phyloP scores from a whole-genome alignment of 495 filamentous ascomycete species.

The Penicillium robsamsonii region DNA sequence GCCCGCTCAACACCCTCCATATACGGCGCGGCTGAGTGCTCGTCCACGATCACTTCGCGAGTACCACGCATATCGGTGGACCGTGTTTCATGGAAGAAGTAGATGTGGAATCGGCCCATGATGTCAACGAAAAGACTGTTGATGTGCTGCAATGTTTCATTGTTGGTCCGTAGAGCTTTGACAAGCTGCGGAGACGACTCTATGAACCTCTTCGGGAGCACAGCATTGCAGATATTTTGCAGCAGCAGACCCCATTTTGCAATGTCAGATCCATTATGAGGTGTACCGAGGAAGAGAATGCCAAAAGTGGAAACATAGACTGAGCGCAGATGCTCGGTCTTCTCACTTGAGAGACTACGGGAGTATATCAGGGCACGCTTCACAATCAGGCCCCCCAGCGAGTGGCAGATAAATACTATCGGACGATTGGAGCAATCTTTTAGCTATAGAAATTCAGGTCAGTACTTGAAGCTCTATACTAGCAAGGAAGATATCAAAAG shows the following conservation, averaged over 20 bases:
- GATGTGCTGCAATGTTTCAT: slow-evolving; percentile 78
- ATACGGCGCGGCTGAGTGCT: slow-evolving; percentile 71
- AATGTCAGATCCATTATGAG: slow-evolving; percentile 73
- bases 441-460: slow-evolving; percentile 37
- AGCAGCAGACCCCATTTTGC: slow-evolving; percentile 75
- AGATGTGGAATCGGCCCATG: slow-evolving; percentile 68
- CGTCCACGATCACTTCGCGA: slow-evolving; percentile 65
- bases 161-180: slow-evolving; percentile 70
- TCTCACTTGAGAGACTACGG: slow-evolving; percentile 58
- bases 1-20: slow-evolving; percentile 71
- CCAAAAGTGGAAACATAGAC: slow-evolving; percentile 83
- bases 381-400: slow-evolving; percentile 76
- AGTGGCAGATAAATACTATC: slow-evolving; percentile 85
- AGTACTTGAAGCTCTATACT: background rate
- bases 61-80: slow-evolving; percentile 64
- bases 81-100: slow-evolving; percentile 68
- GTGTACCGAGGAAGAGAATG: slow-evolving; percentile 85
- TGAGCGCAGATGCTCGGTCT: slow-evolving; percentile 71
- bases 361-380: slow-evolving; percentile 71
- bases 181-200: slow-evolving; percentile 69
- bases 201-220: slow-evolving; percentile 68
- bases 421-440: slow-evolving; percentile 57
- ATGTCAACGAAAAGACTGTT: slow-evolving; percentile 74
- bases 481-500: background rate
- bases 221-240: slow-evolving; percentile 67